Base-by-base conservation (phyloP, 352 stramenopile species). In the Phytophthora sansomeana region DNA sequence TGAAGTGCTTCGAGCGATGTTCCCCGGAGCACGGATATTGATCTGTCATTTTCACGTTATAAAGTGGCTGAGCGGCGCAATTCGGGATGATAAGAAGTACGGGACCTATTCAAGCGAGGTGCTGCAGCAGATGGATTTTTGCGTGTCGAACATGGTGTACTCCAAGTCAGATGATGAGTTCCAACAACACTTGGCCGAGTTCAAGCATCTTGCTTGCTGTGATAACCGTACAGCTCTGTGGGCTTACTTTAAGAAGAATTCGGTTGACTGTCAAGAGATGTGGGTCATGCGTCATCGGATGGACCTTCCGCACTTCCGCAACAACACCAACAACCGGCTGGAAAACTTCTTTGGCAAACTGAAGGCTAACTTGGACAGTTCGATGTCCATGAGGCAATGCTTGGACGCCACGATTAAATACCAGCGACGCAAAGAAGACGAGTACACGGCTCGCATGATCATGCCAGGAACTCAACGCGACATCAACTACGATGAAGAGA, bases 141-240 rank as follows among this genome's bases (percentile, higher is more conserved):
- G 56, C 11, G 56, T 63, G 2, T 6, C 21, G 1, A 64, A 56
- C 17, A 64, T 64, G 44, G 56, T 57, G 2, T 57, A 50, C 11
- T 39, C 33, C 3, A 57, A 57, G 11, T 56, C 44, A 3, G n/a
- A 24, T 0, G 10, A 51, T 0, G 44, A 63, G 3, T 38, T 63
- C 6, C 56, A 56, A n/a, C 7, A 50, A 1, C 56, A 63, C 4
- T 33, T 38, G 4, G 56, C 50, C 16, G 56, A 56, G 35, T 63
- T 63, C 56, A 50, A 63, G 16, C 1, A 9, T 5, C 32, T 54
- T 1, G 42, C 30, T 4, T 41, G 42, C 28, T 11, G 41, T 9
- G 28, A 5, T 5, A n/a, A 8, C 4, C 26, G 53, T 1, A 24
- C 2, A 13, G 21, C 14, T 19, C 9, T 39, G 33, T 39, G 33